phyloP scores from a whole-genome alignment of 768 basidiomycete genomes.

The Suillus placidus region DNA sequence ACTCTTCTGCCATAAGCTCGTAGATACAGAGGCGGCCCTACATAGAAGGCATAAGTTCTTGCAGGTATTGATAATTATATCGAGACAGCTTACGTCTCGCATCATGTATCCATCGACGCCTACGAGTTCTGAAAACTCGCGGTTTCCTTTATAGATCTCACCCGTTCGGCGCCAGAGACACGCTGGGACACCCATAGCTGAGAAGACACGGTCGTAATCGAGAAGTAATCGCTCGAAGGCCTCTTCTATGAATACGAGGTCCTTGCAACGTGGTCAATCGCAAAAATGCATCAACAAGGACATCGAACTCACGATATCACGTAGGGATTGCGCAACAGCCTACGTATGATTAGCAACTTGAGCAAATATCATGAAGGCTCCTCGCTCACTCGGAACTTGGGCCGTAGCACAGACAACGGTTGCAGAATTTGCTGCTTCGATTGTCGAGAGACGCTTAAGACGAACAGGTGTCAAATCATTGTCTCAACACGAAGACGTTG shows the following conservation, averaged over 20 bases:
- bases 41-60: conserved; percentile 1
- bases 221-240: conserved; percentile 94
- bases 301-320: conserved; percentile 64
- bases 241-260: conserved; percentile 97
- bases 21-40: conserved; percentile 94
- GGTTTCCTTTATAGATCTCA: conserved; percentile 98
- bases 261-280: conserved; percentile 43
- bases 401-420: conserved; percentile 81
- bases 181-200: conserved; percentile 95
- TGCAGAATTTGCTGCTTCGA: conserved; percentile 92
- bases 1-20: conserved; percentile 97
- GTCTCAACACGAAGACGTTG: background rate
- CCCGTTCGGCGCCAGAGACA: conserved; percentile 97
- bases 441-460: conserved; percentile 77
- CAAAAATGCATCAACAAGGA: background rate
- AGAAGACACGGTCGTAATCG: conserved; percentile 93
- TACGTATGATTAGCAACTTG: conserved; percentile 25
- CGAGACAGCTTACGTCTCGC: conserved; percentile 66
- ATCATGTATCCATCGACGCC: conserved; percentile 86
- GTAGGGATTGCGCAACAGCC: conserved; percentile 83
- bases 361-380: background rate
- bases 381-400: conserved; percentile 76
- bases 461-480: conserved; percentile 1
- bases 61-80: conserved; percentile 7
- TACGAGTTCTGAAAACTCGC: conserved; percentile 91